Conservation (phyloP, 495 filamentous ascomycete genomes). For the Stereocaulon alpinum region DNA sequence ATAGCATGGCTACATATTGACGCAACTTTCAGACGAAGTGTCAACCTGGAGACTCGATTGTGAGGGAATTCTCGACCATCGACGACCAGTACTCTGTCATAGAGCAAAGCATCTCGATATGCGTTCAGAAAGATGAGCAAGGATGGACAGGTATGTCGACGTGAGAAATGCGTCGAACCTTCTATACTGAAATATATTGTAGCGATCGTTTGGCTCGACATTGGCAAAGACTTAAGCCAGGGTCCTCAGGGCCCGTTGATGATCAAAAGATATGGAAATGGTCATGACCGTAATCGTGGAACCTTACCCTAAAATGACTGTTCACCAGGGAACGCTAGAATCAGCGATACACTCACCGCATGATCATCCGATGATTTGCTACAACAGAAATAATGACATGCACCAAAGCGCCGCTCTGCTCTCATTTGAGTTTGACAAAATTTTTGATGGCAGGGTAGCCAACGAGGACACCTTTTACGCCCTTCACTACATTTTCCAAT, state of each 20-base stretch:
- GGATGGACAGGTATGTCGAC: background rate
- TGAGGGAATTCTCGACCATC: slow-evolving; percentile 18
- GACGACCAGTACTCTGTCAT: slow-evolving; percentile 20
- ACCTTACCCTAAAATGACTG: background rate
- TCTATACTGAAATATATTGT: background rate
- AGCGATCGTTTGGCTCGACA: slow-evolving; percentile 18
- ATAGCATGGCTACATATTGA: slow-evolving; percentile 6
- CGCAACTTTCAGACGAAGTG: background rate
- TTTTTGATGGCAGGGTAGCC: slow-evolving; percentile 14
- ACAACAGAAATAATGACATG: background rate
- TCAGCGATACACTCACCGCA: background rate
- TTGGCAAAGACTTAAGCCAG: slow-evolving; percentile 17
- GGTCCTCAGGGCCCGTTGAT: slow-evolving; percentile 20
- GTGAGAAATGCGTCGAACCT: background rate
- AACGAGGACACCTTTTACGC: slow-evolving; percentile 24
- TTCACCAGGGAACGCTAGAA: slow-evolving; percentile 1
- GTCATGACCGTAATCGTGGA: background rate
- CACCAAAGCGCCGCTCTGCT: slow-evolving; percentile 18
- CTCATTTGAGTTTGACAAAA: slow-evolving; percentile 16
- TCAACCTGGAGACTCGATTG: slow-evolving; percentile 21
- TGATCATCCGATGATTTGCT: background rate
- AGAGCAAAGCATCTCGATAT: slow-evolving; percentile 25
- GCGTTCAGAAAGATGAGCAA: slow-evolving; percentile 9
- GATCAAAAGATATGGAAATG: background rate
- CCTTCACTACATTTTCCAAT: slow-evolving; percentile 22